A percentile compares a stretch with the other conserved stretches of the same genome.
These are phyloP conservation scores for Jacaranda mimosifolia DNA, from an alignment of 257 asterid genomes.

Conservation along the genomic window DNA sequence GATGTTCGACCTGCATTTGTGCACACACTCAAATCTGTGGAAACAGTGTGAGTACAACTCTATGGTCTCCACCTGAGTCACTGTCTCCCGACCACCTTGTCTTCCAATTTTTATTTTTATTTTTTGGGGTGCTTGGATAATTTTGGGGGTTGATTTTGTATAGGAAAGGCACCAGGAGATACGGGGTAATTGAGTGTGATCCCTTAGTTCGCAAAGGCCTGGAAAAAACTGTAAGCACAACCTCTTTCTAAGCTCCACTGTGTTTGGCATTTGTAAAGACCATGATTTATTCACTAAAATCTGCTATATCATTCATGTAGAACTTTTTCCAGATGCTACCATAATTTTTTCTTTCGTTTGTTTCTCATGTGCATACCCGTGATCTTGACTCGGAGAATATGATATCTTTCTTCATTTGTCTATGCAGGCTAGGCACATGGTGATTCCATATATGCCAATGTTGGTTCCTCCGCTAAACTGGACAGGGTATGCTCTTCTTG, in stretches of 20 bases:
- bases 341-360: slow-evolving; percentile 8
- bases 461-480: slow-evolving; percentile 90
- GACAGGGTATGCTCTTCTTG: slow-evolving; percentile 77
- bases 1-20: slow-evolving; percentile 95
- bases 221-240: slow-evolving; percentile 81
- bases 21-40: slow-evolving; percentile 76
- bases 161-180: slow-evolving; percentile 81
- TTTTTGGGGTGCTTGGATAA: neutral
- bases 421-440: slow-evolving; percentile 96
- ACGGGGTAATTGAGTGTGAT: slow-evolving; percentile 95
- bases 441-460: slow-evolving; percentile 99
- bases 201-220: slow-evolving; percentile 94
- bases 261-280: neutral
- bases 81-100: slow-evolving; percentile 13
- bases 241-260: slow-evolving; percentile 1
- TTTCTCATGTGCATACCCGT: slow-evolving; percentile 4
- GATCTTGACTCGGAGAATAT: slow-evolving; percentile 19
- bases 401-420: slow-evolving; percentile 30
- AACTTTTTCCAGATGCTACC: neutral
- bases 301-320: neutral
- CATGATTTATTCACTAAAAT: neutral
- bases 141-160: slow-evolving; percentile 27
- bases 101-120: neutral
- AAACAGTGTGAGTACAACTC: slow-evolving; percentile 68
- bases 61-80: slow-evolving; percentile 5